A percentile compares a stretch with the other conserved stretches of the same genome.
Evolutionary conservation across 1,284 basidiomycete genomes (phyloP).

Genomic region (Gymnopus androsaceus): DNA sequence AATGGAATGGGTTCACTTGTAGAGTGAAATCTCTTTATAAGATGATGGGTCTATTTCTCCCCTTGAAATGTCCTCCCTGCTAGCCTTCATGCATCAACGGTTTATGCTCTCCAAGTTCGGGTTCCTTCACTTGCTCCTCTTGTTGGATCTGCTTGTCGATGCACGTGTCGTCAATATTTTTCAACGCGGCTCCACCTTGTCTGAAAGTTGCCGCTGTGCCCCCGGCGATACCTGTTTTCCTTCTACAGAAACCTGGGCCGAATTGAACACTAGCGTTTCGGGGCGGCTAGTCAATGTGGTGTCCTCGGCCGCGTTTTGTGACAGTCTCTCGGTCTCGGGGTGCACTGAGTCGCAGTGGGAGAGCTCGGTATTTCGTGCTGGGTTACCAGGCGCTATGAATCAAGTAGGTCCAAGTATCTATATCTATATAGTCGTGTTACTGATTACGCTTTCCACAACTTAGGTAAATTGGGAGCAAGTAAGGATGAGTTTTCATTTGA

Average conservation of each 20-base stretch:
- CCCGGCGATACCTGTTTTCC: not conserved
- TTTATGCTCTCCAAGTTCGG: no score
- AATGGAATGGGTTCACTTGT: no score
- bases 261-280: not conserved
- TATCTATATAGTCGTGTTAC: not conserved
- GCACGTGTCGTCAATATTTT: no score
- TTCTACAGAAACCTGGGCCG: not conserved
- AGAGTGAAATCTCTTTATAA: no score
- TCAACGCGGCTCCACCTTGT: not conserved
- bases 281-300: not conserved
- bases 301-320: not conserved
- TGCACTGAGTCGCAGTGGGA: slow-evolving; percentile 17
- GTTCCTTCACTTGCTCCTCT: not conserved
- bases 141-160: not conserved
- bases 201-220: not conserved
- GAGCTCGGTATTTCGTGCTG: slow-evolving; percentile 18
- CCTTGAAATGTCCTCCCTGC: no score
- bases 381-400: slow-evolving; percentile 24
- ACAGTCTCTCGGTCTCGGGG: no score
- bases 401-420: slow-evolving; percentile 10
- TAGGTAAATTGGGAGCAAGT: slow-evolving; percentile 22
- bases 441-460: not conserved
- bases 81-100: no score
- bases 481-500: not conserved
- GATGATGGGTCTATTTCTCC: no score